Base-by-base conservation (phyloP, 495 filamentous ascomycete genomes). In the Trichocladium uniseriatum region DNA sequence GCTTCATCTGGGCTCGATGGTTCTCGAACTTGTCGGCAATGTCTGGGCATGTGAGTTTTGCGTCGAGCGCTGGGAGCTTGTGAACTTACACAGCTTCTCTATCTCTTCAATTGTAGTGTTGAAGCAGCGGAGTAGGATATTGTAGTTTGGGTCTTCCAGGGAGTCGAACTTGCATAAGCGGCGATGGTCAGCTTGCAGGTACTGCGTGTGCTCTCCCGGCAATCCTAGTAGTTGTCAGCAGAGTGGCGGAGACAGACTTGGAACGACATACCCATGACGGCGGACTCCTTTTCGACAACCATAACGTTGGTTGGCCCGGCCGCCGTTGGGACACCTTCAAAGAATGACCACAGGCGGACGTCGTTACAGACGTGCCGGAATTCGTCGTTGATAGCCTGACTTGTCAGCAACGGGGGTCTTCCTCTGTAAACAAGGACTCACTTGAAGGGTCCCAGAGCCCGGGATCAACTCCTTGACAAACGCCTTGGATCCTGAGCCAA, bases 381-480 rank as follows among this genome's bases (percentile, higher is more conserved):
- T 21, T 72, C 61, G 18, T 76, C 72, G 28, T 77, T 77, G 27
- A 76, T 63, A 0, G 50, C 41, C 52, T 74, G 48, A 66, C n/a
- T 0, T 49, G 24, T 3, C 31, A 32, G 31, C 11, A 4, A 6
- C 31, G 13, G 16, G 18, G 13, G 18, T 52, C 21, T 16, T 20
- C 11, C 13, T 10, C 8, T n/a, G 6, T 9, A 37, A 9, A 4
- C 1, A 8, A n/a, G 2, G n/a, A 34, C 45, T 11, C 29, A 57
- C 57, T 10, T 56, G 45, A 15, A 58, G 28, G 0, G 46, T 54
- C 5, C 46, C 39, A 0, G 65, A 69, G 18, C 59, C 56, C n/a
- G 44, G 57, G 7, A 48, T 46, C 5, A 76, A 56, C 5, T 76
- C 74, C 4, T 58, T 50, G 22, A 75, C 55, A 34, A 63, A 75